Percentiles rank a stretch among this genome's conserved stretches.
Evolutionary conservation across 768 basidiomycete species (phyloP).

Genomic region (Cubamyces sp.): DNA sequence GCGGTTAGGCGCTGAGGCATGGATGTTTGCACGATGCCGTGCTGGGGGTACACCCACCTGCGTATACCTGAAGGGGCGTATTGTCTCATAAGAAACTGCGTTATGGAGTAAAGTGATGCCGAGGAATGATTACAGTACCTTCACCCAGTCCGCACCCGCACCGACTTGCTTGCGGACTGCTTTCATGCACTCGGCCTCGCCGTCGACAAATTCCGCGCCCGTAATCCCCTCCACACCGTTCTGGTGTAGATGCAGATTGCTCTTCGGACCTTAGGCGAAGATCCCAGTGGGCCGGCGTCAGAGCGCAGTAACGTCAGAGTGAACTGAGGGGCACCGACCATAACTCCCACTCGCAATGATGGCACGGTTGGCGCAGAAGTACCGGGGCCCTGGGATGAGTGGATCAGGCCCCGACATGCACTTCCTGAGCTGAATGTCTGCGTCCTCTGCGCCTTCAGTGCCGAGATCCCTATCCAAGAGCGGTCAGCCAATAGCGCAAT

Average conservation of each 20-base stretch:
- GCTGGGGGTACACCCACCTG: slow-evolving; percentile 42
- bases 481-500: neutral
- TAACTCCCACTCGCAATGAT: slow-evolving; percentile 66
- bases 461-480: slow-evolving; percentile 56
- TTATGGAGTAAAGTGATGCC: no score
- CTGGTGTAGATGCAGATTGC: slow-evolving; percentile 44
- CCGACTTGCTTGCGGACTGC: slow-evolving; percentile 65
- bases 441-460: slow-evolving; percentile 63
- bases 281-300: neutral
- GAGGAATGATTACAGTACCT: slow-evolving; percentile 40
- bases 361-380: slow-evolving; percentile 62
- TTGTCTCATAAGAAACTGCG: no score
- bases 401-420: slow-evolving; percentile 40
- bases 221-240: slow-evolving; percentile 61
- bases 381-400: slow-evolving; percentile 62
- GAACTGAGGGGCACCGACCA: slow-evolving; percentile 40
- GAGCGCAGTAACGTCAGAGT: neutral
- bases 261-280: slow-evolving; percentile 53
- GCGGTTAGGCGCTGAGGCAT: neutral
- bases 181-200: slow-evolving; percentile 54
- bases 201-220: slow-evolving; percentile 64
- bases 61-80: slow-evolving; percentile 48
- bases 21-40: neutral
- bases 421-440: slow-evolving; percentile 59
- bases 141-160: slow-evolving; percentile 70